Evolutionary conservation across 2,329 filamentous ascomycete species (phyloP).

Genomic region (Alternaria arborescens): DNA sequence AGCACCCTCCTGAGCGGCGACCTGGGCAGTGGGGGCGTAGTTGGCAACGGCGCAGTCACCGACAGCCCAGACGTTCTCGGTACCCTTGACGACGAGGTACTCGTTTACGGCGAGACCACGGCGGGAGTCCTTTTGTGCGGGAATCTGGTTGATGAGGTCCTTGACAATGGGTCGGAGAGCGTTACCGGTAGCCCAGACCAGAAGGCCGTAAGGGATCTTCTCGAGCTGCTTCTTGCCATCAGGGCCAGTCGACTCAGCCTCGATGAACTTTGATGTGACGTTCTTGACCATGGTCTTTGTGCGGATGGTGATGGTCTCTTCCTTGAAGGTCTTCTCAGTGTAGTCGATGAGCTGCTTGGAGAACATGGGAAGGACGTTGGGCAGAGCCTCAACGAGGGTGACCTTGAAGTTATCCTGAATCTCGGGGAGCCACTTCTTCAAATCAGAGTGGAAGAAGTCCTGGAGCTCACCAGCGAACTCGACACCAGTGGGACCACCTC

Average conservation of each 20-base stretch:
- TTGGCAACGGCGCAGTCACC: constrained; percentile 97
- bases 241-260: constrained; percentile 82
- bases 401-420: constrained; percentile 96
- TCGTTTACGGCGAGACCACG: constrained; percentile 97
- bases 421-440: constrained; percentile 97
- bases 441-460: constrained; percentile 98
- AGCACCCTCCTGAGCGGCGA: constrained; percentile 91
- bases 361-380: constrained; percentile 97
- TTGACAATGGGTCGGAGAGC: constrained; percentile 87
- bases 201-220: constrained; percentile 88
- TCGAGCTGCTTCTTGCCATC: constrained; percentile 85
- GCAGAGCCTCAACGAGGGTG: constrained; percentile 94
- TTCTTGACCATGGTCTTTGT: constrained; percentile 99
- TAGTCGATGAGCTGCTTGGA: constrained; percentile 99
- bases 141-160: constrained; percentile 90
- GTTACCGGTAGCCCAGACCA: constrained; percentile 99
- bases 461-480: constrained; percentile 98
- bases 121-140: constrained; percentile 92
- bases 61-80: constrained; percentile 96
- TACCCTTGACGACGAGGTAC: constrained; percentile 96
- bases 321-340: constrained; percentile 98
- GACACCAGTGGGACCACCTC: constrained; percentile 94
- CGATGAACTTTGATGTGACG: constrained; percentile 90
- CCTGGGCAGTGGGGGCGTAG: constrained; percentile 97
- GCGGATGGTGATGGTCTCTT: constrained; percentile 96